Evolutionary conservation across 2,329 filamentous ascomycete genomes (phyloP).

Genomic region (Xylariaceae sp.): DNA sequence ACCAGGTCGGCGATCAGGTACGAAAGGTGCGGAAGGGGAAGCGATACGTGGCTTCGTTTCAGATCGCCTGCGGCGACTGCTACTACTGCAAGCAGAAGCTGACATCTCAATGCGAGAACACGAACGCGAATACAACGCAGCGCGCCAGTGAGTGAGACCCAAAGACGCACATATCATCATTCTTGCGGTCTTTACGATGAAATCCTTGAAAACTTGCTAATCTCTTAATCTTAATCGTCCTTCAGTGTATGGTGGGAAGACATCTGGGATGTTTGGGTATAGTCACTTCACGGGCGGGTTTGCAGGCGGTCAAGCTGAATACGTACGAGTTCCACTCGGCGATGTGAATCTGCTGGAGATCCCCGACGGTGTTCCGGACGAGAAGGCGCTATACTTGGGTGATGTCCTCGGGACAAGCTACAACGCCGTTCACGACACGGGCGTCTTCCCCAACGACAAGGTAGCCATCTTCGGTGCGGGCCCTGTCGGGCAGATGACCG

Average conservation of each 20-base stretch:
- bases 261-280: slow-evolving; percentile 70
- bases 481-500: slow-evolving; percentile 81
- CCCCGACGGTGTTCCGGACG: slow-evolving; percentile 75
- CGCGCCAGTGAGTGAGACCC: slow-evolving; percentile 46
- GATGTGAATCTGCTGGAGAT: slow-evolving; percentile 78
- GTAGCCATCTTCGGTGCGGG: slow-evolving; percentile 85
- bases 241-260: slow-evolving; percentile 68
- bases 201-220: neutral
- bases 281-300: slow-evolving; percentile 81
- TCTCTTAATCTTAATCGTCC: neutral
- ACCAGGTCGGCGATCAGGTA: slow-evolving; percentile 52
- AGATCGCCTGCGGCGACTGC: slow-evolving; percentile 72
- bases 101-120: slow-evolving; percentile 74
- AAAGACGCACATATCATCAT: neutral
- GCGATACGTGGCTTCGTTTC: slow-evolving; percentile 79
- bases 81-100: slow-evolving; percentile 75
- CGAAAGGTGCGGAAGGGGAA: slow-evolving; percentile 55
- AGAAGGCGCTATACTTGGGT: slow-evolving; percentile 76
- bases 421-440: slow-evolving; percentile 78
- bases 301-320: slow-evolving; percentile 83
- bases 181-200: neutral
- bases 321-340: slow-evolving; percentile 73
- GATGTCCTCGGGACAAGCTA: slow-evolving; percentile 78
- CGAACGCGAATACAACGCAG: slow-evolving; percentile 67
- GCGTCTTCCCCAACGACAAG: slow-evolving; percentile 69